Evolutionary conservation across 768 basidiomycete species (phyloP), one percentile per base, ranked within the genome.

Genomic region (Rhodotorula babjevae): DNA sequence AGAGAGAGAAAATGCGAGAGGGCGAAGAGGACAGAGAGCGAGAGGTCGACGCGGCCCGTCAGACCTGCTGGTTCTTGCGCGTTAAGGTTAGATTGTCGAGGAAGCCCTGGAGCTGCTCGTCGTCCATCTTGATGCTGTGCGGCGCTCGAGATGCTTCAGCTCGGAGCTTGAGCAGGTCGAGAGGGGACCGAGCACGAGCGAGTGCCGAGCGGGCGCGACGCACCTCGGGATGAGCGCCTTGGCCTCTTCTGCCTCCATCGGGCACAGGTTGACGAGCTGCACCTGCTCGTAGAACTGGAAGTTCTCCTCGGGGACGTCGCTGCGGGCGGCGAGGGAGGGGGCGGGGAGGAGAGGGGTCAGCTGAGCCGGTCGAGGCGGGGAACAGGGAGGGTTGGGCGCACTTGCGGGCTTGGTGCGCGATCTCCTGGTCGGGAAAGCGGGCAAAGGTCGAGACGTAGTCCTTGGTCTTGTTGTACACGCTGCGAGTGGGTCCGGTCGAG

Each of bases 401-500:
- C 92, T 89, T 89, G 86, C 92, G 90, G 67, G 93, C 92, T 55
- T 90, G 89, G 77, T 87, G 87, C 11, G 90, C 60, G 88, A 89
- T 78, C 90, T 91, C 31, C 88, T 89, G 57, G 89, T 91, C 77
- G 87, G 53, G 90, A 82, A 93, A 94, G 82, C 93, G 91, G 21
- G 91, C 86, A 79, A 95, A 94, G 15, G 88, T 90, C 80, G 90
- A 90, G 74, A 94, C 92, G 78, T 94, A 94, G 77, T 93, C 91
- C 55, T 91, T 83, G 1, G 93, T 93, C 81, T 94, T 94, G 81
- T 92, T 93, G 81, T 92, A 95, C 21, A 95, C 92, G 42, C 92
- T 94, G 76, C 31, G 15, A 31, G 29, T 15, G 27, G 50, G 27
- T 11, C 11, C 29, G 19, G 55, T n/a, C 29, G 1, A 18, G 29